Evolutionary conservation across 2,329 filamentous ascomycete genomes (phyloP), one percentile per base, ranked within the genome.

Genomic region (Botrytis porri): DNA sequence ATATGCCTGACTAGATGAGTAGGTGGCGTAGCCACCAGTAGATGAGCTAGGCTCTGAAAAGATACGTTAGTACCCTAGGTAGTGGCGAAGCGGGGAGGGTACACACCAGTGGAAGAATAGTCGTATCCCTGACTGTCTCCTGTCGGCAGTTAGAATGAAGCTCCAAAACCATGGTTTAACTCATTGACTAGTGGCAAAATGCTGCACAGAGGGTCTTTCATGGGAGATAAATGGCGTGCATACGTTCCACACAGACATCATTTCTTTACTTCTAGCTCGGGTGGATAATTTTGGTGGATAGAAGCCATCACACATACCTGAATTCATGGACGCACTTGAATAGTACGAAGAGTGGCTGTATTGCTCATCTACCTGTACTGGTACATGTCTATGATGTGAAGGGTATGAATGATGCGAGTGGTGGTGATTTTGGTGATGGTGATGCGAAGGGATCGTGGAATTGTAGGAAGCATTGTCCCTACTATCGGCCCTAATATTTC

Each of bases 401-500:
- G 37, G 29, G 22, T 57, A 32, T 39, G 61, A 20, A n/a, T 41
- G 59, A 3, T 65, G 61, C 4, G 48, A 25, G 35, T 43, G 25
- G 10, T 25, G 41, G 48, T 73, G 54, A 61, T 14, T 45, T 37
- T 57, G 43, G 7, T 41, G 54, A 45, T 63, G 43, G 41, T 63
- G 8, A 16, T 62, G 32, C 8, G 54, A 61, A 43, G 48, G 20
- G 6, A 37, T 12, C 3, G 43, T 22, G 37, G 54, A 18, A 45
- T 60, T 25, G n/a, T n/a, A 61, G 32, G 45, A n/a, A 18, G 37
- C 39, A 16, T n/a, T 22, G n/a, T 71, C 66, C 16, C 70, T 60
- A 39, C 45, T 61, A 70, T 67, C 62, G 22, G 32, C 61, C 29
- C 60, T 61, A 20, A 32, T 18, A 37, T 76, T 77, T 69, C 78